A percentile compares a stretch with the other conserved stretches of the same genome.
These are phyloP conservation scores for Striga hermonthica DNA, from an alignment of 305 asterid species.

Conservation along the genomic window DNA sequence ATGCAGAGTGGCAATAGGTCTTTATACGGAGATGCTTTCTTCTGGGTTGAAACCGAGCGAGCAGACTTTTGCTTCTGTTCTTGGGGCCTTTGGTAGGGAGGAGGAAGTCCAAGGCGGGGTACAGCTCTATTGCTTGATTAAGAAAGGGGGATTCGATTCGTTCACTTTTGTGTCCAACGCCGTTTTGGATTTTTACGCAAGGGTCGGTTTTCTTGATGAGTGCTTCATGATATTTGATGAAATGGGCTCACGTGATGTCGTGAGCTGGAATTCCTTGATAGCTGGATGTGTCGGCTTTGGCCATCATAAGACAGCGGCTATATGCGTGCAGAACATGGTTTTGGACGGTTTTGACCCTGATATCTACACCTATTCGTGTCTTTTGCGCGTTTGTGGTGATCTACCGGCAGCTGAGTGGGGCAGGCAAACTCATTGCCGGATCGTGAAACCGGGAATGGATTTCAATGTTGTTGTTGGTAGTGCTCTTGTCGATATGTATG, in stretches of 20 bases:
- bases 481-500: constrained; percentile 71
- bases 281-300: constrained; percentile 48
- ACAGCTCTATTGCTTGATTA: constrained; percentile 53
- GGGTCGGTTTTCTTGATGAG: constrained; percentile 41
- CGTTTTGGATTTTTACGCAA: constrained; percentile 59
- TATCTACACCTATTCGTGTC: constrained; percentile 62
- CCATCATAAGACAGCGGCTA: constrained; percentile 41
- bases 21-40: constrained; percentile 49
- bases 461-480: constrained; percentile 75
- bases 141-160: constrained; percentile 51
- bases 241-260: constrained; percentile 52
- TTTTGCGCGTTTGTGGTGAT: constrained; percentile 69
- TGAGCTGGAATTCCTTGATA: constrained; percentile 68
- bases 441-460: constrained; percentile 57
- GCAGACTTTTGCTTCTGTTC: constrained; percentile 57
- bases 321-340: constrained; percentile 42
- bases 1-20: constrained; percentile 47
- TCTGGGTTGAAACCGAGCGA: constrained; percentile 56
- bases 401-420: constrained; percentile 79
- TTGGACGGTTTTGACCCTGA: constrained; percentile 49
- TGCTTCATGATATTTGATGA: constrained; percentile 44
- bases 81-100: constrained; percentile 63
- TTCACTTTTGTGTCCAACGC: constrained; percentile 62
- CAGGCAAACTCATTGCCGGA: constrained; percentile 60
- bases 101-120: constrained; percentile 43